A percentile compares a stretch with the other conserved stretches of the same genome.
These are phyloP conservation scores for Colletotrichum eremochloae DNA, from an alignment of 2,329 filamentous ascomycete species.

Conservation along the genomic window DNA sequence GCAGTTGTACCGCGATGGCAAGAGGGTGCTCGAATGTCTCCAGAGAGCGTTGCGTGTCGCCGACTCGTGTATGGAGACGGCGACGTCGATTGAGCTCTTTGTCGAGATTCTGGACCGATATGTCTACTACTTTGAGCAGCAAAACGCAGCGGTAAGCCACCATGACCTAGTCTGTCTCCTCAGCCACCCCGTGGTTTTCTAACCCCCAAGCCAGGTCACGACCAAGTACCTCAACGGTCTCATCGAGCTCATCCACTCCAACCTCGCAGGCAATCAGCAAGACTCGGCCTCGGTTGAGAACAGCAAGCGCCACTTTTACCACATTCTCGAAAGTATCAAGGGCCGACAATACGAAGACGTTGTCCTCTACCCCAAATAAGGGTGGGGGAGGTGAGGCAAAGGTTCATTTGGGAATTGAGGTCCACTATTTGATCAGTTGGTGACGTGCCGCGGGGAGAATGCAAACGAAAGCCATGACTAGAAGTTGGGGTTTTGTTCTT, in stretches of 20 bases:
- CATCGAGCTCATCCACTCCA: conserved; percentile 98
- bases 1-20: conserved; percentile 95
- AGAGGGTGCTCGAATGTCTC: conserved; percentile 94
- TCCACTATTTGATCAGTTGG: background rate
- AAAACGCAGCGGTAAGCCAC: conserved; percentile 86
- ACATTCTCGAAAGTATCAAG: conserved; percentile 93
- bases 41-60: conserved; percentile 95
- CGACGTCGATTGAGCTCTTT: conserved; percentile 96
- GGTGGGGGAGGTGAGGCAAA: background rate
- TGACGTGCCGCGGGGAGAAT: conserved; percentile 1
- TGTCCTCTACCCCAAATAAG: conserved; percentile 71
- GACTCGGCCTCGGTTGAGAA: conserved; percentile 87
- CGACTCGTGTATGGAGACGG: conserved; percentile 98
- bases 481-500: background rate
- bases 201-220: conserved; percentile 71
- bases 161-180: too few species aligned
- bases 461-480: conserved; percentile 5
- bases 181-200: background rate
- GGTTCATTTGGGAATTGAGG: background rate
- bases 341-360: conserved; percentile 94
- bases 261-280: conserved; percentile 86
- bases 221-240: conserved; percentile 98
- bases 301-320: conserved; percentile 92
- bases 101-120: conserved; percentile 99
- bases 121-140: conserved; percentile 99